Evolutionary conservation across 1,284 basidiomycete species (phyloP).

Genomic region (Ceratobasidium theobromae): DNA sequence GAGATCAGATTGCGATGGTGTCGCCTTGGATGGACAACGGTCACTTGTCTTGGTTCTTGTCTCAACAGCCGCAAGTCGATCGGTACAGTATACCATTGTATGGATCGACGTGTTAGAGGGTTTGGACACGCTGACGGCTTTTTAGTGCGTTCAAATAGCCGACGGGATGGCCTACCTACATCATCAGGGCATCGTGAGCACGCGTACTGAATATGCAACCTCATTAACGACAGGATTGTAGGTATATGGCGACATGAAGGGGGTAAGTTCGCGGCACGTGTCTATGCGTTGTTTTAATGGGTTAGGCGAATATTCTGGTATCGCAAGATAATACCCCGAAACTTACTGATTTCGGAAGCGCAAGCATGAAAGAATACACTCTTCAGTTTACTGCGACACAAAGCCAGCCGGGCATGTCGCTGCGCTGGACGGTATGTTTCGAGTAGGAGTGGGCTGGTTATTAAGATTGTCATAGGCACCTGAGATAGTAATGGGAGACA

Average conservation of each 20-base stretch:
- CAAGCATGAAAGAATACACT: not conserved
- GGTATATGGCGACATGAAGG: slow-evolving; percentile 12
- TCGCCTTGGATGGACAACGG: not conserved
- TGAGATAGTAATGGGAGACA: not conserved
- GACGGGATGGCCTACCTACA: not conserved
- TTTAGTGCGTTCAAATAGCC: not conserved
- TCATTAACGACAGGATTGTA: too few relatives aligned
- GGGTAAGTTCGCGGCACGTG: not conserved
- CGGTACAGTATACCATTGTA: not conserved
- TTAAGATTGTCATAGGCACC: slow-evolving; percentile 3
- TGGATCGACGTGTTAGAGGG: too few relatives aligned
- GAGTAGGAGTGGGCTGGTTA: not conserved
- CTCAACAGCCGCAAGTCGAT: not conserved
- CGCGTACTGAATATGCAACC: not conserved
- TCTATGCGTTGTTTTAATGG: not conserved
- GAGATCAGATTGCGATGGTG: not conserved
- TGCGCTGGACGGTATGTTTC: not conserved
- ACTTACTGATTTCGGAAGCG: not conserved
- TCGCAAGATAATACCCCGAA: not conserved
- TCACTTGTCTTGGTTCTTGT: not conserved
- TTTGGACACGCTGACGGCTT: too few relatives aligned
- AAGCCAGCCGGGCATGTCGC: not conserved
- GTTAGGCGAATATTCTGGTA: slow-evolving; percentile 9
- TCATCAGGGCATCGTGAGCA: not conserved
- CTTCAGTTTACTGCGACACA: not conserved